Percentiles rank a stretch among this genome's conserved stretches.
These are phyloP conservation scores for Lenzites betulinus DNA, from an alignment of 768 basidiomycete species.

Conservation along the genomic window DNA sequence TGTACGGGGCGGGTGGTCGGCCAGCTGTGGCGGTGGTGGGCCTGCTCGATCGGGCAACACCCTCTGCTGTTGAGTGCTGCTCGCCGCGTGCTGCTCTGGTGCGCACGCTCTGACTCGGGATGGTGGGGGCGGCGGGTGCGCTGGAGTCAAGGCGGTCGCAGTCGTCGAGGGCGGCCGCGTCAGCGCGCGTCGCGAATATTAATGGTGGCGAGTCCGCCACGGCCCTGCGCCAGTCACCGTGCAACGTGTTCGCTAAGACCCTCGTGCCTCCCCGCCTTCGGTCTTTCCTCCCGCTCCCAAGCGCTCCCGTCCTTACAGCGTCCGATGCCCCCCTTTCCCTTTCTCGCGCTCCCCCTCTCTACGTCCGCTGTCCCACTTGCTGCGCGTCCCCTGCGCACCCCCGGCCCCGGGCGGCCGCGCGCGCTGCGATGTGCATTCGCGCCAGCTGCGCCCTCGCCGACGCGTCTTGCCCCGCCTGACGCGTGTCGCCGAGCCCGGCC, in stretches of 20 bases:
- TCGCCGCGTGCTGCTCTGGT: neutral
- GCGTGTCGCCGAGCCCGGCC: neutral
- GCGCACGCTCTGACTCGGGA: conserved; percentile 1
- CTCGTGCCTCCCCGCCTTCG: conserved; percentile 13
- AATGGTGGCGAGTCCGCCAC: conserved; percentile 1
- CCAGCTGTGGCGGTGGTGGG: conserved; percentile 19
- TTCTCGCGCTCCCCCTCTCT: neutral
- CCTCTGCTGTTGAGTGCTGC: no score
- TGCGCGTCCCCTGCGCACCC: no score
- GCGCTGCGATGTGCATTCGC: no score
- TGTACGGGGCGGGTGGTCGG: conserved; percentile 16
- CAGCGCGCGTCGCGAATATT: neutral
- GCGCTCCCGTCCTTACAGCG: conserved; percentile 2
- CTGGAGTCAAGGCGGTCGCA: neutral
- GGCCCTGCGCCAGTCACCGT: conserved; percentile 15
- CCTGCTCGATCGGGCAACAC: conserved; percentile 7
- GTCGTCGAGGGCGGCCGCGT: neutral
- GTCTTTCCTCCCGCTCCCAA: conserved; percentile 12
- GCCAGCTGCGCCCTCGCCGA: no score
- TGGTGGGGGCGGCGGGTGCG: neutral
- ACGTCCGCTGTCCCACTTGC: neutral
- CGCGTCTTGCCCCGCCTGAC: neutral
- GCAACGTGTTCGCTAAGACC: conserved; percentile 19
- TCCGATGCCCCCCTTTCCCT: conserved; percentile 2
- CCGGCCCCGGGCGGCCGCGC: no score